These are phyloP conservation scores for Fagus crenata DNA, from an alignment of 306 rosid species.

Conservation along the genomic window DNA sequence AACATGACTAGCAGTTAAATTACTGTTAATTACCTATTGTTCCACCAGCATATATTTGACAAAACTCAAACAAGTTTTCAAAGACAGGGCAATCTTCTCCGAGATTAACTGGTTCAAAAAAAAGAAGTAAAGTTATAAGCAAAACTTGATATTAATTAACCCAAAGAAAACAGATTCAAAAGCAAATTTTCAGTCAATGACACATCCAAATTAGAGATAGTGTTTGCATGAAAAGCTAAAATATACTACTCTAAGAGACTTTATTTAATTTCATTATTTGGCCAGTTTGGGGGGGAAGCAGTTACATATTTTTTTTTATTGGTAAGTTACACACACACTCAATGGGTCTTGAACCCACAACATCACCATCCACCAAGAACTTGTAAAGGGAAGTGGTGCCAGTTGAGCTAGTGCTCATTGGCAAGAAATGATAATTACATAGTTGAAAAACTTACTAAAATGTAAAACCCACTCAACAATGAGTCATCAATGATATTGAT, in stretches of 20 bases:
- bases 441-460: not conserved
- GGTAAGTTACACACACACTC: too few species aligned
- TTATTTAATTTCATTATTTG: not conserved
- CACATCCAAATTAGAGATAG: not conserved
- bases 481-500: not conserved
- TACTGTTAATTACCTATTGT: constrained; percentile 63
- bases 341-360: too few species aligned
- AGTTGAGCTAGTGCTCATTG: too few species aligned
- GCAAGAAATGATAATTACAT: not conserved
- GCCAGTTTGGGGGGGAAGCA: not conserved
- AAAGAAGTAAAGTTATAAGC: constrained; percentile 20
- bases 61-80: constrained; percentile 93
- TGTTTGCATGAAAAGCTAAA: not conserved
- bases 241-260: not conserved
- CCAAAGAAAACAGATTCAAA: not conserved
- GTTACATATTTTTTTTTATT: too few species aligned
- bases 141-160: constrained; percentile 13
- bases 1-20: constrained; percentile 12
- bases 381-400: too few species aligned
- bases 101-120: constrained; percentile 70
- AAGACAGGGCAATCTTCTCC: constrained; percentile 99
- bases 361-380: too few species aligned
- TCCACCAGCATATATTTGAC: constrained; percentile 98
- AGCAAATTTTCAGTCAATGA: not conserved
- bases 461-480: not conserved